Percentiles rank a stretch among this genome's conserved stretches.
Conservation (phyloP, 2,329 filamentous ascomycete species). For the Neopestalotiopsis sp. region DNA sequence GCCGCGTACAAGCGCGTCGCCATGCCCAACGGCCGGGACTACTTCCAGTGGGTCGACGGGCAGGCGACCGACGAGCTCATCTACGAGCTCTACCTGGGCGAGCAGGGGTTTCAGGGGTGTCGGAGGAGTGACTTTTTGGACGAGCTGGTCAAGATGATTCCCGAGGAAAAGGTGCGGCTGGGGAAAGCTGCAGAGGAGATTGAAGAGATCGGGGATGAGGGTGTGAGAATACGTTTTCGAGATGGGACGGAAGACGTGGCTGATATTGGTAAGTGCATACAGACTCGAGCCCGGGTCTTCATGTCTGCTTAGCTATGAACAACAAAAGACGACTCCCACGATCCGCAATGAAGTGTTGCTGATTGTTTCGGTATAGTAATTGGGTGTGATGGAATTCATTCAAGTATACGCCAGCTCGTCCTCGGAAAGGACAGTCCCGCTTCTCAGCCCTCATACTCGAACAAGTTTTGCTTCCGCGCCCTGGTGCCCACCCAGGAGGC, state of each 20-base stretch:
- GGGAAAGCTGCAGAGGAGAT: constrained; percentile 38
- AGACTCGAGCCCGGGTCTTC: background rate
- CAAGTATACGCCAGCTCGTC: constrained; percentile 55
- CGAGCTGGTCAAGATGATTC: constrained; percentile 40
- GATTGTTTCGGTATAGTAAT: constrained; percentile 43
- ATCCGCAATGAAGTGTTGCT: background rate
- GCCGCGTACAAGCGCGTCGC: constrained; percentile 39
- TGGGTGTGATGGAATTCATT: constrained; percentile 70
- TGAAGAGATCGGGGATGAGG: constrained; percentile 31
- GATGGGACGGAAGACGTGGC: constrained; percentile 36
- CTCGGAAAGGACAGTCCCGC: constrained; percentile 52
- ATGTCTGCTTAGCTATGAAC: background rate
- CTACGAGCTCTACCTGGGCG: constrained; percentile 42
- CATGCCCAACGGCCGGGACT: constrained; percentile 45
- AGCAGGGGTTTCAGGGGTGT: constrained; percentile 47
- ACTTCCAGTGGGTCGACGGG: constrained; percentile 50
- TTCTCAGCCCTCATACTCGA: constrained; percentile 53
- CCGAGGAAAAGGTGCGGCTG: constrained; percentile 34
- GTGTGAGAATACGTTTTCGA: constrained; percentile 34
- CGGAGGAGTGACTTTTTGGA: constrained; percentile 45
- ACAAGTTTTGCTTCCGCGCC: constrained; percentile 66
- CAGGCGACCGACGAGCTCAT: constrained; percentile 33
- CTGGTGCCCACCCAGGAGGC: constrained; percentile 64
- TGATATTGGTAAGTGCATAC: constrained; percentile 35
- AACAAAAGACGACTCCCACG: background rate